Base-by-base conservation (phyloP, 371 early-diverging fungal genomes). In the Mucor sp. region DNA sequence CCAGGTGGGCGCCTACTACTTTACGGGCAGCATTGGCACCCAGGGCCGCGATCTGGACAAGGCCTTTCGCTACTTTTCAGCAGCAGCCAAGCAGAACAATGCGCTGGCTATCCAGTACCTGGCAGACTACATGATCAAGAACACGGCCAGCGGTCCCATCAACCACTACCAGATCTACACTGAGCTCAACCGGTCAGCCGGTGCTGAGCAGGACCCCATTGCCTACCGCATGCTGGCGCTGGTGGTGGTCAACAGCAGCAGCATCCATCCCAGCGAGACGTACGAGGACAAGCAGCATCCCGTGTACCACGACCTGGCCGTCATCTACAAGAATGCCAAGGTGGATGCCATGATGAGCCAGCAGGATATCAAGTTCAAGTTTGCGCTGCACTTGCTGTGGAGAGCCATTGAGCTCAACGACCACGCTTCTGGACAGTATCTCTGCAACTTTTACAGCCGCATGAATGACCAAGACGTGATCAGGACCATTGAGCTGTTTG, bases 91-190 rank as follows among this genome's bases (percentile, higher is more conserved):
- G 15, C 55, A 62, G 14, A 65, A 68, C 6, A 62, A 72, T 6
- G 44, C 68, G 2, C 39, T 65, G 0, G 72, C 72, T 8, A 68
- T 68, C 3, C 65, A 65, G 14, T 72, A 72, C 39, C 50, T 72
- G 53, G 72, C 72, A 35, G 65, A 72, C 23, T 72, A 68, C 27
- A 57, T 72, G 28, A 58, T 72, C 35, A 67, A 72, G 25, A 62
- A 65, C 15, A 55, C 6, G 0, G 11, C 44, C 4, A 59, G 14
- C 19, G 60, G 37, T 3, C 32, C 50, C 21, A 65, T 71, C 17
- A 61, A 65, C 41, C 28, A 39, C 1, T 12, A 47, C 12, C 62
- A 65, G 5, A 43, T 72, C 14, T 65, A 55, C 21, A 47, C 4
- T 1, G 62, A 70, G 41, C 41, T 70, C 14, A 62, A 60, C 28